A percentile compares a stretch with the other conserved stretches of the same genome.
phyloP scores from a whole-genome alignment of 257 asterid genomes.

The Solanum habrochaites region DNA sequence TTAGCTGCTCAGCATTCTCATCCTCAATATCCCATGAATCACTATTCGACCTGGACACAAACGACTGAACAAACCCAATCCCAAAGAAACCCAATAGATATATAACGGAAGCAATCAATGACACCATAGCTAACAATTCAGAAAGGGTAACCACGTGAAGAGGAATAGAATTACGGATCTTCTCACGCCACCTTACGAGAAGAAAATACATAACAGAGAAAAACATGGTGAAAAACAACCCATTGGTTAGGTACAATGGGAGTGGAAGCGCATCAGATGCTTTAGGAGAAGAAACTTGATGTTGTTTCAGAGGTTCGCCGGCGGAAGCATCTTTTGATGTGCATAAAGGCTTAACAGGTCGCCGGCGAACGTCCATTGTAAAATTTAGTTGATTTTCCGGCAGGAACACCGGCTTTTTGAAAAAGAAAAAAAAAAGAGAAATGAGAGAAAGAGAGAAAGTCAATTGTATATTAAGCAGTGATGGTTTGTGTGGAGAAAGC shows the following conservation, averaged over 20 bases:
- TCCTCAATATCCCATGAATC: constrained; percentile 33
- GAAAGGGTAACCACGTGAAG: constrained; percentile 35
- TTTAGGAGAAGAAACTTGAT: background rate
- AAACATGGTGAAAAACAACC: constrained; percentile 29
- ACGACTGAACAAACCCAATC: constrained; percentile 37
- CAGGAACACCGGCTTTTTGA: background rate
- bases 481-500: constrained; percentile 9
- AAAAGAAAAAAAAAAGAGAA: background rate
- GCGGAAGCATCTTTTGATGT: constrained; percentile 1
- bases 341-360: background rate
- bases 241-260: constrained; percentile 27
- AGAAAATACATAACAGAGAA: constrained; percentile 40
- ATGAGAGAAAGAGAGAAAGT: background rate
- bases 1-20: constrained; percentile 4
- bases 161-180: constrained; percentile 36
- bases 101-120: constrained; percentile 24
- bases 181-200: constrained; percentile 35
- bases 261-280: constrained; percentile 27
- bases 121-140: constrained; percentile 29
- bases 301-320: constrained; percentile 18
- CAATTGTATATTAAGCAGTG: background rate
- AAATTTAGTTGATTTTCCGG: background rate
- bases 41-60: constrained; percentile 15
- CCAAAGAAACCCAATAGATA: constrained; percentile 40
- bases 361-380: constrained; percentile 38